Percentiles rank a stretch among this genome's conserved stretches.
These are phyloP conservation scores for Lichtheimia ornata DNA, from an alignment of 371 early-diverging fungal species.

Conservation along the genomic window DNA sequence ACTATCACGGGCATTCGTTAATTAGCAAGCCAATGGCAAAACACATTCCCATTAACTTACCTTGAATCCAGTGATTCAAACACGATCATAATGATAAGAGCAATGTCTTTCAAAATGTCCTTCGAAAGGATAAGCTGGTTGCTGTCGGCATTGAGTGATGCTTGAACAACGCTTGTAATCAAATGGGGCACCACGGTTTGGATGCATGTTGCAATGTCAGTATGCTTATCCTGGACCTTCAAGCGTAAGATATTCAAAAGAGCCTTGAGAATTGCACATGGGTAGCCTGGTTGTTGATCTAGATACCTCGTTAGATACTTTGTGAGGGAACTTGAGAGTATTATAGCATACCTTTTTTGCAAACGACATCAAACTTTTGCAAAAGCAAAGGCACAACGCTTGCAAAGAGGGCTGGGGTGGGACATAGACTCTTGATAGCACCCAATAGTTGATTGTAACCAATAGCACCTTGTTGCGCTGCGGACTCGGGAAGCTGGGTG, in stretches of 20 bases:
- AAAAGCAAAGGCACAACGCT: constrained; percentile 27
- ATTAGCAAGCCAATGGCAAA: neutral
- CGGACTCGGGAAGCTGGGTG: constrained; percentile 24
- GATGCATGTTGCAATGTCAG: constrained; percentile 50
- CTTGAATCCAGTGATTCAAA: constrained; percentile 45
- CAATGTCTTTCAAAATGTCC: constrained; percentile 37
- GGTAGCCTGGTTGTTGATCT: constrained; percentile 30
- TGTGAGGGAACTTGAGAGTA: no score
- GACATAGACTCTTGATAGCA: constrained; percentile 29
- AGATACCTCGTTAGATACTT: neutral
- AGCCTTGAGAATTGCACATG: constrained; percentile 43
- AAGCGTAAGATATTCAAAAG: constrained; percentile 43
- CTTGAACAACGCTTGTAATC: constrained; percentile 42
- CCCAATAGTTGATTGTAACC: constrained; percentile 21
- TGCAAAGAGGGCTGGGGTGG: constrained; percentile 31
- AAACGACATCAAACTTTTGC: constrained; percentile 36
- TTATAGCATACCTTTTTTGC: constrained; percentile 26
- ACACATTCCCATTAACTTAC: constrained; percentile 25
- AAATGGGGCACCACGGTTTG: constrained; percentile 48
- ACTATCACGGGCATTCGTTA: constrained; percentile 17
- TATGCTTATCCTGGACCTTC: constrained; percentile 43
- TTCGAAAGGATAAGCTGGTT: constrained; percentile 29
- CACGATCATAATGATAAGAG: constrained; percentile 48
- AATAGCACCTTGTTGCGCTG: constrained; percentile 13
- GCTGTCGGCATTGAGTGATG: constrained; percentile 31